These are phyloP conservation scores for Micromonas commoda DNA, from an alignment of 139 green algal species.

Conservation along the genomic window DNA sequence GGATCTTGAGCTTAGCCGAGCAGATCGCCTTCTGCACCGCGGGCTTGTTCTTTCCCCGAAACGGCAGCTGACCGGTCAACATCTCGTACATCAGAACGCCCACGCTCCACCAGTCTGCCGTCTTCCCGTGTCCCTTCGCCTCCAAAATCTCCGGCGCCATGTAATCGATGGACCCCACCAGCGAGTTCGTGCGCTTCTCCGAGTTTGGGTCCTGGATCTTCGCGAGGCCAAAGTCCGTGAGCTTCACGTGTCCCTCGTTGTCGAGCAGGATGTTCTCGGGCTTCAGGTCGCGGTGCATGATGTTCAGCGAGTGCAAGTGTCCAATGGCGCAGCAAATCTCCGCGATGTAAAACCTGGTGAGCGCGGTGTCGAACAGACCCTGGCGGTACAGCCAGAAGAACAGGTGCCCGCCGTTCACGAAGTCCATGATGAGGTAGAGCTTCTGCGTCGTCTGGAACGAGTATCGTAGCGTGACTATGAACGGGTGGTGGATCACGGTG, in stretches of 20 bases:
- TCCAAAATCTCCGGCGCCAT: conserved; percentile 82
- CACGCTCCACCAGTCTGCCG: conserved; percentile 94
- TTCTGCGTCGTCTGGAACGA: conserved; percentile 91
- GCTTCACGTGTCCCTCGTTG: conserved; percentile 78
- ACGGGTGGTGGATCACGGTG: conserved; percentile 85
- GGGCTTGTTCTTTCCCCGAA: conserved; percentile 72
- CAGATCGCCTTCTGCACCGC: conserved; percentile 81
- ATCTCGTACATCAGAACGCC: conserved; percentile 97
- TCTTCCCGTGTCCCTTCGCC: conserved; percentile 72
- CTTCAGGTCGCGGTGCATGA: conserved; percentile 69
- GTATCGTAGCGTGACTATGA: conserved; percentile 89
- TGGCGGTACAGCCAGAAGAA: conserved; percentile 96
- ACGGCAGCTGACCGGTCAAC: conserved; percentile 85
- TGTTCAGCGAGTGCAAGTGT: conserved; percentile 79
- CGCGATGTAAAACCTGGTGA: conserved; percentile 83
- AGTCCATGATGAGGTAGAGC: conserved; percentile 96
- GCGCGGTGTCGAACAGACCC: conserved; percentile 56
- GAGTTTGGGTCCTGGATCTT: conserved; percentile 53
- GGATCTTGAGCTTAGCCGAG: conserved; percentile 70
- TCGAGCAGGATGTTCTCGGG: conserved; percentile 95
- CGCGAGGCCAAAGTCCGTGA: conserved; percentile 79
- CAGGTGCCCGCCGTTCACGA: conserved; percentile 96
- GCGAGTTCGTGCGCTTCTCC: conserved; percentile 69
- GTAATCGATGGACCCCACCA: conserved; percentile 85
- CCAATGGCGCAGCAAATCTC: conserved; percentile 87